Conservation (phyloP, 305 asterid genomes). For the Fraxinus nigra region DNA sequence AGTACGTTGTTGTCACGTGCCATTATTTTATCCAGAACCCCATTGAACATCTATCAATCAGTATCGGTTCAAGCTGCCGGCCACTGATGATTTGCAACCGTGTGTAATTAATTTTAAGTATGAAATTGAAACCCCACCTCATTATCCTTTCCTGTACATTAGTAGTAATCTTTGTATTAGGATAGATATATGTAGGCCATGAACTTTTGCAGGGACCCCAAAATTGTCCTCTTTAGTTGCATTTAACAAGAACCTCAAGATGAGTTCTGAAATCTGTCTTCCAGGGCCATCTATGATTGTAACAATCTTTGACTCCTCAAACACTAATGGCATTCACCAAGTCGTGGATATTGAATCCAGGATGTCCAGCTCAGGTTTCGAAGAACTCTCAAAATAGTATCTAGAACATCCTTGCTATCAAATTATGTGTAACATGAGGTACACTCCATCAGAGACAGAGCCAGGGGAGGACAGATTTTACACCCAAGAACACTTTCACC, state of each 20-base stretch:
- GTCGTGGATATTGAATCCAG: not conserved
- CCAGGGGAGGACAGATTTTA: not conserved
- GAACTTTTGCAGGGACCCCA: slow-evolving; percentile 19
- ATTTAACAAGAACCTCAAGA: slow-evolving; percentile 21
- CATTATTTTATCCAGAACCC: slow-evolving; percentile 33
- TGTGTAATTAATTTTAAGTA: slow-evolving; percentile 14
- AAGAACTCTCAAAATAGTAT: not conserved
- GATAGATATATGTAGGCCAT: slow-evolving; percentile 27
- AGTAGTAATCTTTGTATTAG: slow-evolving; percentile 16
- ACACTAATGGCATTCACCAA: not conserved
- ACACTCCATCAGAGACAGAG: not conserved
- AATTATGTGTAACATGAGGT: not conserved
- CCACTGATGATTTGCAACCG: slow-evolving; percentile 39
- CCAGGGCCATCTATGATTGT: slow-evolving; percentile 15
- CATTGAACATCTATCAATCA: slow-evolving; percentile 28
- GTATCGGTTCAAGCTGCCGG: slow-evolving; percentile 38
- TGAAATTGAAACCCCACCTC: slow-evolving; percentile 31
- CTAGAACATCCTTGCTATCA: not conserved
- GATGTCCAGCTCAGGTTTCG: not conserved
- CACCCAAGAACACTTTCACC: not conserved
- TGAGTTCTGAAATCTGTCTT: slow-evolving; percentile 2
- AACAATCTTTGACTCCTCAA: slow-evolving; percentile 3
- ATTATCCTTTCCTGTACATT: slow-evolving; percentile 29
- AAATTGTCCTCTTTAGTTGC: slow-evolving; percentile 14
- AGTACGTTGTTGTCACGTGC: slow-evolving; percentile 50